These are phyloP conservation scores for Aspergillus jensenii DNA, from an alignment of 2,329 filamentous ascomycete species.

Conservation along the genomic window DNA sequence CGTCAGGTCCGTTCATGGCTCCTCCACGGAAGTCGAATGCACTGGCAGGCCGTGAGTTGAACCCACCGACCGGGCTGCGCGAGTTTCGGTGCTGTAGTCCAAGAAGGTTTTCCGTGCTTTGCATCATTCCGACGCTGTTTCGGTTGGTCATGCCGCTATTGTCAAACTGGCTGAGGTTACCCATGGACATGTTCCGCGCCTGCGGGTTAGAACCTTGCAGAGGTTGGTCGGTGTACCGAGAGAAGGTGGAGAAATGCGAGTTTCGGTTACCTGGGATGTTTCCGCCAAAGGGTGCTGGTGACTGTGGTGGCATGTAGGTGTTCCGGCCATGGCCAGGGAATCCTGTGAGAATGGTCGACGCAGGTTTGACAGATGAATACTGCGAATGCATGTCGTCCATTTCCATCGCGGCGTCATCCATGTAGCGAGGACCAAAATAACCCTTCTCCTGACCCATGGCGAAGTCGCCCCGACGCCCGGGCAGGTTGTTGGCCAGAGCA, in stretches of 20 bases:
- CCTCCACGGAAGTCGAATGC: slow-evolving; percentile 59
- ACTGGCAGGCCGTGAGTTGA: slow-evolving; percentile 52
- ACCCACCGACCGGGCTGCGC: slow-evolving; percentile 51
- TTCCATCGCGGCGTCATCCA: slow-evolving; percentile 75
- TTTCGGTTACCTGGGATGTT: slow-evolving; percentile 53
- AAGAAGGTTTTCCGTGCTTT: slow-evolving; percentile 46
- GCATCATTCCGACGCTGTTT: slow-evolving; percentile 44
- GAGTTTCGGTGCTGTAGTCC: slow-evolving; percentile 36
- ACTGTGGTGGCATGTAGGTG: slow-evolving; percentile 76
- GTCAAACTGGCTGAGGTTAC: slow-evolving; percentile 51
- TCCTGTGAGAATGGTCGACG: slow-evolving; percentile 82
- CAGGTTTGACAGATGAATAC: slow-evolving; percentile 86
- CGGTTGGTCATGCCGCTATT: slow-evolving; percentile 40
- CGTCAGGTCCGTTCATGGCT: slow-evolving; percentile 63
- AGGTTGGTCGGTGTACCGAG: slow-evolving; percentile 64
- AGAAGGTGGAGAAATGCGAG: slow-evolving; percentile 70
- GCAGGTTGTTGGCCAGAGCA: slow-evolving; percentile 79
- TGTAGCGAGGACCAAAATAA: slow-evolving; percentile 61
- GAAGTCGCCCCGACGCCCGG: slow-evolving; percentile 76
- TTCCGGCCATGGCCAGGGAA: slow-evolving; percentile 66
- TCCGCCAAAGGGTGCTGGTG: slow-evolving; percentile 69
- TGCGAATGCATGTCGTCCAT: slow-evolving; percentile 98
- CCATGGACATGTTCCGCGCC: slow-evolving; percentile 61
- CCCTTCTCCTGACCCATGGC: slow-evolving; percentile 63
- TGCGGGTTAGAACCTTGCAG: slow-evolving; percentile 33